A percentile compares a stretch with the other conserved stretches of the same genome.
phyloP scores from a whole-genome alignment of 1,139 yeast genomes.

The Yamadazyma trypodendri region DNA sequence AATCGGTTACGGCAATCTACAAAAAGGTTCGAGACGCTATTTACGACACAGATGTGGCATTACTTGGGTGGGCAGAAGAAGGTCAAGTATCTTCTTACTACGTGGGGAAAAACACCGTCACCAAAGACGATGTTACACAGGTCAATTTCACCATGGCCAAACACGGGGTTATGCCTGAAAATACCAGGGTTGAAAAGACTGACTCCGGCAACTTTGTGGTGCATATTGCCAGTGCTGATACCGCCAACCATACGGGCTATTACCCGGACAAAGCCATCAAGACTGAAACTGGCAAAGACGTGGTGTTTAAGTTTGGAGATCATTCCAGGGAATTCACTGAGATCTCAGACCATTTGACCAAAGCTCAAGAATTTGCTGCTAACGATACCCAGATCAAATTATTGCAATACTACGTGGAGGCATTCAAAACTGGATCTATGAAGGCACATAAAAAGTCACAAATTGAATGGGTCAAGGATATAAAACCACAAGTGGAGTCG shows the following conservation, averaged over 20 bases:
- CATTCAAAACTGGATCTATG: conserved; percentile 81
- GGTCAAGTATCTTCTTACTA: conserved; percentile 80
- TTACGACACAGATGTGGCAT: conserved; percentile 44
- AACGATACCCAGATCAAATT: conserved; percentile 68
- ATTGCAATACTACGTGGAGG: conserved; percentile 63
- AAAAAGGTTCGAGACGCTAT: conserved; percentile 46
- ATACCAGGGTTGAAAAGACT: conserved; percentile 65
- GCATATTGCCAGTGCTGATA: conserved; percentile 59
- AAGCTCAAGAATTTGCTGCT: conserved; percentile 65
- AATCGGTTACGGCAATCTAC: conserved; percentile 38
- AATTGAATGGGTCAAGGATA: conserved; percentile 82
- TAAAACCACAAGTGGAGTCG: conserved; percentile 80
- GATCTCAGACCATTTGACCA: conserved; percentile 54
- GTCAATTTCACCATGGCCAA: conserved; percentile 63
- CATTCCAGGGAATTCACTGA: conserved; percentile 61
- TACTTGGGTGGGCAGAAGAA: conserved; percentile 76
- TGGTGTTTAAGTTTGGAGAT: conserved; percentile 73
- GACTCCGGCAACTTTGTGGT: conserved; percentile 47
- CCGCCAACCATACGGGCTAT: conserved; percentile 41
- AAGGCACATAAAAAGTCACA: conserved; percentile 84
- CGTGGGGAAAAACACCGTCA: conserved; percentile 46
- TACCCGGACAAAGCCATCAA: conserved; percentile 31
- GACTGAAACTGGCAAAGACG: conserved; percentile 27
- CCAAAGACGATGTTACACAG: conserved; percentile 62
- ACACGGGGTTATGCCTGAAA: conserved; percentile 74